Conservation (phyloP, 257 asterid species). For the Fraxinus pennsylvanica region DNA sequence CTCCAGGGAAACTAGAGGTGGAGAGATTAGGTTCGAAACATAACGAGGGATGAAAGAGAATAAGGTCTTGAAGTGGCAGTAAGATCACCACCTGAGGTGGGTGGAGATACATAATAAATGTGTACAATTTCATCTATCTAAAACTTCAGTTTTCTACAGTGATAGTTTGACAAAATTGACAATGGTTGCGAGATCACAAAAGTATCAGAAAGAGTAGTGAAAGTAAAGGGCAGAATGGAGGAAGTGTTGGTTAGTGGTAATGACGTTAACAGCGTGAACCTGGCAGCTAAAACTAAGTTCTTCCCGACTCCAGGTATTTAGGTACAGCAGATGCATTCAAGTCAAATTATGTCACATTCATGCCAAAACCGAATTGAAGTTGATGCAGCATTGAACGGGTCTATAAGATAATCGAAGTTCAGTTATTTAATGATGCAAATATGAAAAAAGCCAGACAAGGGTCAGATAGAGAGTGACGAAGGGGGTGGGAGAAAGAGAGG, state of each 20-base stretch:
- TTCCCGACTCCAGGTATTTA: not conserved
- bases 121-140: not conserved
- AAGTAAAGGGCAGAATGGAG: not conserved
- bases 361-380: not conserved
- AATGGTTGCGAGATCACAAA: not conserved
- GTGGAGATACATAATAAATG: not conserved
- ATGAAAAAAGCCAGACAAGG: not conserved
- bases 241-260: not conserved
- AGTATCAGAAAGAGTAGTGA: not conserved
- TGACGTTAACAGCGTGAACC: not conserved
- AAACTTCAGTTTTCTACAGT: not conserved
- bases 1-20: not conserved
- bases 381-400: not conserved
- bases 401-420: not conserved
- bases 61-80: not conserved
- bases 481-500: not conserved
- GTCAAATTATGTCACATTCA: not conserved
- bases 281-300: not conserved
- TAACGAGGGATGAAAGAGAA: not conserved
- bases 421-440: not conserved
- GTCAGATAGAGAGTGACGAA: too few relatives aligned
- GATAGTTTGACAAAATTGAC: not conserved
- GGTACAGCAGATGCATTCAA: not conserved
- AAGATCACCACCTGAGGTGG: not conserved
- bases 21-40: not conserved